Percentiles rank a stretch among this genome's conserved stretches.
These are phyloP conservation scores for Pelagomonas calceolata DNA, from an alignment of 108 stramenopile species.

Conservation along the genomic window DNA sequence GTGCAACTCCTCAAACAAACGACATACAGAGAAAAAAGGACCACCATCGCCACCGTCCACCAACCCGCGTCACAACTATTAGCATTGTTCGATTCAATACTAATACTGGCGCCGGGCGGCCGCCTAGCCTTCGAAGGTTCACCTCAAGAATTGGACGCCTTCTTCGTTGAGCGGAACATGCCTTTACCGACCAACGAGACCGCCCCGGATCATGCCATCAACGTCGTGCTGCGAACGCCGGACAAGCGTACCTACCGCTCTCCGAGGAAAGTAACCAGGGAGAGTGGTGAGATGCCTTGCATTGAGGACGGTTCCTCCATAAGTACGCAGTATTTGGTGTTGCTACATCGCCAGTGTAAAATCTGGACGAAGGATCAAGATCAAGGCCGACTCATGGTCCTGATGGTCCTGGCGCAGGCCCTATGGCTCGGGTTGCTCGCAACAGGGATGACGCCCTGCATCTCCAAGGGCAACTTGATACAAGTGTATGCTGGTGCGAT, in stretches of 20 bases:
- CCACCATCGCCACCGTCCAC: conserved; percentile 27
- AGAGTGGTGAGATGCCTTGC: no score
- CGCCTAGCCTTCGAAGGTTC: background rate
- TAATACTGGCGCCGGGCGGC: background rate
- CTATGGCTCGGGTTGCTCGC: no score
- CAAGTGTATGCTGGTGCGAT: background rate
- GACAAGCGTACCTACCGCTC: no score
- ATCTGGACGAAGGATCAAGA: background rate
- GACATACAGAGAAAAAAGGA: background rate
- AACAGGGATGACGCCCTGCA: no score
- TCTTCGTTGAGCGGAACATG: no score
- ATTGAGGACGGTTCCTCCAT: no score
- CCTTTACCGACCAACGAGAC: no score
- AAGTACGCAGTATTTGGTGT: background rate
- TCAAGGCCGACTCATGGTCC: background rate
- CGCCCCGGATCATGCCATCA: no score
- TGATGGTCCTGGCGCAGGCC: no score
- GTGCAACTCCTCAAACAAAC: background rate
- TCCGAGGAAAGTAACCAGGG: no score
- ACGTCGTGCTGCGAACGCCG: no score
- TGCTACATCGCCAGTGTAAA: background rate
- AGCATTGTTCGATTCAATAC: background rate
- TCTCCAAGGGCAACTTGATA: background rate
- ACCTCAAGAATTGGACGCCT: background rate
- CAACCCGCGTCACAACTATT: conserved; percentile 15